Evolutionary conservation across 768 basidiomycete genomes (phyloP), one percentile per base, ranked within the genome.

Genomic region (Piloderma croceum): DNA sequence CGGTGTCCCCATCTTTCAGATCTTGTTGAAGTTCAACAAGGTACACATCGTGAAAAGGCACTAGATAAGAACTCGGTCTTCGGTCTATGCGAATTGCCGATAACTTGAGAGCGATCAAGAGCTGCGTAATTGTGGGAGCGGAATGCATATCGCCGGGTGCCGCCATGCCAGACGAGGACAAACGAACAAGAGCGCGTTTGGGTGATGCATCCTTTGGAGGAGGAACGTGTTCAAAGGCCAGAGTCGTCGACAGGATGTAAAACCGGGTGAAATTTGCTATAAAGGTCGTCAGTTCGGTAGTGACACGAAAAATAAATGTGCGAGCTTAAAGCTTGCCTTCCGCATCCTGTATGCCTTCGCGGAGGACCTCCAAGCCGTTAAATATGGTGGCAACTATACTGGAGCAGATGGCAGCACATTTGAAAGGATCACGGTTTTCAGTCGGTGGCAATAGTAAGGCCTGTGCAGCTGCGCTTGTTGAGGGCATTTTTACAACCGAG

Each of bases 331-430:
- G 54, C 61, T 42, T 54, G 79, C 83, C 57, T 31, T 67, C 53
- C 39, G 67, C 67, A 46, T 83, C 74, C 51, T 90, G 87, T 34
- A 90, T 82, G 9, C 72, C 73, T 39, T 77, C 68, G 24, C 57
- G 60, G 29, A 89, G 60, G 3, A 86, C 60, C 34, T 82, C 73
- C 24, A 89, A 60, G n/a, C 72, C 79, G 1, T 71, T 60, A 45
- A 83, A 83, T 29, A 83, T 49, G 10, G 67, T 68, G 4, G 70
- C 67, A 42, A 82, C 84, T 19, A 83, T 62, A 19, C 66, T 70
- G 7, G 87, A 88, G 51, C 83, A 85, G 42, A 90, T 85, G 7
- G 86, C 87, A 3, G 83, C 87, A 48, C 73, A 74, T 44, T 69
- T 66, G 5, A 59, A 54, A 6, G 70, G 62, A 32, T 64, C 68